A percentile compares a stretch with the other conserved stretches of the same genome.
Conservation (phyloP, 768 basidiomycete genomes). For the Myochromella boudieri region DNA sequence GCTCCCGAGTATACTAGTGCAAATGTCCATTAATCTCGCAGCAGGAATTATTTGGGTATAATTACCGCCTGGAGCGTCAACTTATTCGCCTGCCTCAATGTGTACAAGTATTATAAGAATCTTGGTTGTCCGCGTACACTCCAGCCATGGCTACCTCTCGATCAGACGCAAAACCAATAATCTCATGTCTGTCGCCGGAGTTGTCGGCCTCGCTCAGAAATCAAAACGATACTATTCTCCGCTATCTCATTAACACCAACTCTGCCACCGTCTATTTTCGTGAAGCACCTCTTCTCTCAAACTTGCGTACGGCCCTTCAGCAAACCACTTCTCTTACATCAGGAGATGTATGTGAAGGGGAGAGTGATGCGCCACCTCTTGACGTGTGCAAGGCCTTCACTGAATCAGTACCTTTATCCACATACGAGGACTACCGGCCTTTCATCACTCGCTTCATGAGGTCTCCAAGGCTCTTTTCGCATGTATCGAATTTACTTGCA, state of each 20-base stretch:
- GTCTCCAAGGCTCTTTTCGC: constrained; percentile 1
- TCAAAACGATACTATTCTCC: not conserved
- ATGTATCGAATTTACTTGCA: constrained; percentile 12
- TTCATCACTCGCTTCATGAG: constrained; percentile 9
- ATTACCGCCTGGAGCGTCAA: too few species aligned
- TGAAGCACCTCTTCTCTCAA: constrained; percentile 1
- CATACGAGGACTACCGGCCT: constrained; percentile 10
- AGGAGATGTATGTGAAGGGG: not conserved
- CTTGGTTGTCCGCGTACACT: too few species aligned
- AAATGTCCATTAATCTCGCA: too few species aligned
- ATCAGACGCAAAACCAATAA: too few species aligned
- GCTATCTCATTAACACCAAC: constrained; percentile 4
- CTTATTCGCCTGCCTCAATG: too few species aligned
- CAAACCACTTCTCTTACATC: not conserved
- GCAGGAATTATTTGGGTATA: too few species aligned
- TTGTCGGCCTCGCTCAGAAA: not conserved
- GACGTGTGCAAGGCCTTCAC: too few species aligned
- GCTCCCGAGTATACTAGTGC: too few species aligned
- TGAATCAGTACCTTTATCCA: constrained; percentile 4
- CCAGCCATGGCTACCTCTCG: too few species aligned
- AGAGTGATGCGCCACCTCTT: too few species aligned
- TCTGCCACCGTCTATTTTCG: constrained; percentile 1
- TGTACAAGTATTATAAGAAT: too few species aligned
- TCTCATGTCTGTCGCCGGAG: not conserved
- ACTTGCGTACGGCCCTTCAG: constrained; percentile 1